Conservation (phyloP, 2,329 filamentous ascomycete genomes). For the Botrytis squamosa region DNA sequence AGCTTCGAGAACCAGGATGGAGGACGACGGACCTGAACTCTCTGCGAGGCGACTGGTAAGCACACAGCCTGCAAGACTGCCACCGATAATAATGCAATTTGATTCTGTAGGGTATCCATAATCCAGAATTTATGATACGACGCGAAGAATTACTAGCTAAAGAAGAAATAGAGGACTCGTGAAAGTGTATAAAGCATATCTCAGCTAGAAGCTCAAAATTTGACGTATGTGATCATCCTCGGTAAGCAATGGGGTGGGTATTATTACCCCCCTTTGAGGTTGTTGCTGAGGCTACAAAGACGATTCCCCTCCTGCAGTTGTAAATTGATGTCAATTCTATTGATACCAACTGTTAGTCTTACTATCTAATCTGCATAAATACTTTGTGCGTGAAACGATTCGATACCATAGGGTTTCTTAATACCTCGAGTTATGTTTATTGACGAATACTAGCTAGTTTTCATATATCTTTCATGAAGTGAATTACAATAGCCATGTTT, state of each 20-base stretch:
- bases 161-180: not conserved
- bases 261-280: not conserved
- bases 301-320: not conserved
- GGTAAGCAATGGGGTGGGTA: not conserved
- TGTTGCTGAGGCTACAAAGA: not conserved
- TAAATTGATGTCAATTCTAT: not conserved
- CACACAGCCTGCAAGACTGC: conserved; percentile 41
- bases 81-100: conserved; percentile 43
- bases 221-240: not conserved
- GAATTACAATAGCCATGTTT: not conserved
- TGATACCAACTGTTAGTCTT: not conserved
- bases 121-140: not conserved
- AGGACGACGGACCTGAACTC: conserved; percentile 24
- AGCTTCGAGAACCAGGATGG: conserved; percentile 43
- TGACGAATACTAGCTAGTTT: not conserved
- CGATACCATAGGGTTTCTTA: not conserved
- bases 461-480: not conserved
- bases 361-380: not conserved
- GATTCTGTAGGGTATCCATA: not conserved
- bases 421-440: not conserved
- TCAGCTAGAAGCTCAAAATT: not conserved
- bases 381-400: not conserved
- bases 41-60: conserved; percentile 39
- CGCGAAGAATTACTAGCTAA: not conserved
- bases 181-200: not conserved